These are phyloP conservation scores for Colletotrichum neosansevieriae DNA, from an alignment of 2,329 filamentous ascomycete species.

Conservation along the genomic window DNA sequence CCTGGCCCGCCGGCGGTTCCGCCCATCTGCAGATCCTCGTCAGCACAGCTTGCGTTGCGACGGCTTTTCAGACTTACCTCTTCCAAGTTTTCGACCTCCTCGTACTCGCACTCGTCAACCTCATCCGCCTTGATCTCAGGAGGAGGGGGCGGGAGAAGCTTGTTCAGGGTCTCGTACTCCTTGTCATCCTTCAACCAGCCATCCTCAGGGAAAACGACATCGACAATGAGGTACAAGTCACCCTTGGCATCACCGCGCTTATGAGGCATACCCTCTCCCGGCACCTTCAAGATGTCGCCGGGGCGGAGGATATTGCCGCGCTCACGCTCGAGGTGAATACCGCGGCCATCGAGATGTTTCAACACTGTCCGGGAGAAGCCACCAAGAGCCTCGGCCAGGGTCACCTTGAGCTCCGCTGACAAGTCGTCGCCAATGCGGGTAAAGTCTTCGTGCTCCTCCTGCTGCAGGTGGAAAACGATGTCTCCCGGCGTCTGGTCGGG, in stretches of 20 bases:
- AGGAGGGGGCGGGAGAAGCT: slow-evolving; percentile 77
- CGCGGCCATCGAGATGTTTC: slow-evolving; percentile 92
- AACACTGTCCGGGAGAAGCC: slow-evolving; percentile 93
- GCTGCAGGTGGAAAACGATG: slow-evolving; percentile 88
- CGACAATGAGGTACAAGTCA: slow-evolving; percentile 87
- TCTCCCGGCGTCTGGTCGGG: slow-evolving; percentile 92
- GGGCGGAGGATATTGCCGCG: slow-evolving; percentile 87
- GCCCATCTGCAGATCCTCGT: slow-evolving; percentile 68
- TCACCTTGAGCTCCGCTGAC: slow-evolving; percentile 83
- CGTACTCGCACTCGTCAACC: slow-evolving; percentile 88
- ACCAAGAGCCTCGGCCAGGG: slow-evolving; percentile 84
- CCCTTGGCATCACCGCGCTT: slow-evolving; percentile 88
- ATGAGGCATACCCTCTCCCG: slow-evolving; percentile 93
- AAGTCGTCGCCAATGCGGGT: slow-evolving; percentile 87
- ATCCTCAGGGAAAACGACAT: slow-evolving; percentile 89
- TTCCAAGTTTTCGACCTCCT: slow-evolving; percentile 85
- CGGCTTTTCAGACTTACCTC: slow-evolving; percentile 62
- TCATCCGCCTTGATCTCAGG: slow-evolving; percentile 76
- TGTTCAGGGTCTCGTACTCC: slow-evolving; percentile 76
- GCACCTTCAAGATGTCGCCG: slow-evolving; percentile 85
- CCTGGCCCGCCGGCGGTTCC: slow-evolving; percentile 77
- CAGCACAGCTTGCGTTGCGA: slow-evolving; percentile 41
- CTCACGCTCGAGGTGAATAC: slow-evolving; percentile 83
- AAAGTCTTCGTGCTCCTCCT: slow-evolving; percentile 85
- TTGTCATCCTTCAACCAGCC: slow-evolving; percentile 83